Evolutionary conservation across 495 filamentous ascomycete species (phyloP).

Genomic region (Rhizodiscina lignyota): DNA sequence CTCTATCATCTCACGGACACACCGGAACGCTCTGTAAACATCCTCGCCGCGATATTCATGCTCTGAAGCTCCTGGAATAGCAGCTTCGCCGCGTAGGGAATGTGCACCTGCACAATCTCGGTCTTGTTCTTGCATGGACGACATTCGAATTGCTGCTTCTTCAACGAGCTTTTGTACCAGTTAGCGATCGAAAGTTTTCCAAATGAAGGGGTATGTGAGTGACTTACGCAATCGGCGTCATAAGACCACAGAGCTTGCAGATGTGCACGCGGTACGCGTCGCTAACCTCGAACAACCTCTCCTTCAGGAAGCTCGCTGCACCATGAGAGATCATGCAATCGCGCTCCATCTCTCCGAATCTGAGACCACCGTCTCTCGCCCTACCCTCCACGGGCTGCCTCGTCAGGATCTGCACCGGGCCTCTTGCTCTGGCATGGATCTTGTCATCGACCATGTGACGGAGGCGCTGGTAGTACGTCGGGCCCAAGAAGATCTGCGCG

Average conservation of each 20-base stretch:
- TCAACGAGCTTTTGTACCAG: constrained; percentile 53
- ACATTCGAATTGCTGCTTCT: constrained; percentile 89
- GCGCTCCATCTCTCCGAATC: constrained; percentile 99
- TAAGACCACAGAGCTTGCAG: constrained; percentile 95
- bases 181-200: constrained; percentile 17
- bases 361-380: constrained; percentile 91
- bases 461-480: constrained; percentile 97
- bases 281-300: constrained; percentile 89
- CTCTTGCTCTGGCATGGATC: constrained; percentile 92
- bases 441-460: constrained; percentile 99
- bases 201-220: neutral
- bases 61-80: constrained; percentile 94
- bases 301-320: constrained; percentile 90
- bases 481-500: constrained; percentile 90
- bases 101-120: constrained; percentile 88
- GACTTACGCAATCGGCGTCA: constrained; percentile 97
- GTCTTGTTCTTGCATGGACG: constrained; percentile 97
- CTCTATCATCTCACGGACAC: neutral
- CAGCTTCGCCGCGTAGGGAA: constrained; percentile 95
- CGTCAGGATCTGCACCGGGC: constrained; percentile 92
- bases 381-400: constrained; percentile 97
- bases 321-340: constrained; percentile 99
- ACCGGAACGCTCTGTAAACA: constrained; percentile 48
- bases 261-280: constrained; percentile 98
- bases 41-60: constrained; percentile 95